Evolutionary conservation across 2,329 filamentous ascomycete species (phyloP).

Genomic region (Sclerotinia subarctica): DNA sequence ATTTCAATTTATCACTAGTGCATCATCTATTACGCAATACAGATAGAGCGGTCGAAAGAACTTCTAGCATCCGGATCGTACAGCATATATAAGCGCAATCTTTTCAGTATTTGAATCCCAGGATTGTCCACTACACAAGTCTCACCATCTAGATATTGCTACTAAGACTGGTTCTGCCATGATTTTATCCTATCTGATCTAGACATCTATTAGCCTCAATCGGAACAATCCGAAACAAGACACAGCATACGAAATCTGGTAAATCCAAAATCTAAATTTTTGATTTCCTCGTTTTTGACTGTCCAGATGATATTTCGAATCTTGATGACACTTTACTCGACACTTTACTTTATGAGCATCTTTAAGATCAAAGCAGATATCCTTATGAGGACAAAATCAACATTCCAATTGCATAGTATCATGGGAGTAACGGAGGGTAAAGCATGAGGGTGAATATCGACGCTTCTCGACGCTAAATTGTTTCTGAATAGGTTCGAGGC

Average conservation of each 20-base stretch:
- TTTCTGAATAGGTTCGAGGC: not conserved
- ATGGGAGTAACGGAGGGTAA: not conserved
- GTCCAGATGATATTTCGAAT: not conserved
- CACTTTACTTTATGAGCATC: not conserved
- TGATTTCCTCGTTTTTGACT: no score
- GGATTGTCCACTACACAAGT: accelerated
- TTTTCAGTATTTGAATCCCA: not conserved
- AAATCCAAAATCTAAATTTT: no score
- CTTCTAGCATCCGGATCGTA: no score
- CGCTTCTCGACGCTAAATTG: not conserved
- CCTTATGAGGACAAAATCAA: not conserved
- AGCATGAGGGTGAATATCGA: not conserved
- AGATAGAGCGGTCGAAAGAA: no score
- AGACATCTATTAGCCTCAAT: not conserved
- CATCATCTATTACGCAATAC: no score
- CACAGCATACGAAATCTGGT: not conserved
- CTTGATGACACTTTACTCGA: not conserved
- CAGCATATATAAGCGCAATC: no score
- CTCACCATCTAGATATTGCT: not conserved
- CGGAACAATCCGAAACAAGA: not conserved
- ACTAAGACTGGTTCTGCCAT: not conserved
- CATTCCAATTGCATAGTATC: not conserved
- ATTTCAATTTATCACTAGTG: no score
- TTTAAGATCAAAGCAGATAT: not conserved
- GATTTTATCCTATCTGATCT: not conserved